Evolutionary conservation across 345 rosid genomes (phyloP), one percentile per base, ranked within the genome.

Genomic region (Melaleuca quinquenervia): DNA sequence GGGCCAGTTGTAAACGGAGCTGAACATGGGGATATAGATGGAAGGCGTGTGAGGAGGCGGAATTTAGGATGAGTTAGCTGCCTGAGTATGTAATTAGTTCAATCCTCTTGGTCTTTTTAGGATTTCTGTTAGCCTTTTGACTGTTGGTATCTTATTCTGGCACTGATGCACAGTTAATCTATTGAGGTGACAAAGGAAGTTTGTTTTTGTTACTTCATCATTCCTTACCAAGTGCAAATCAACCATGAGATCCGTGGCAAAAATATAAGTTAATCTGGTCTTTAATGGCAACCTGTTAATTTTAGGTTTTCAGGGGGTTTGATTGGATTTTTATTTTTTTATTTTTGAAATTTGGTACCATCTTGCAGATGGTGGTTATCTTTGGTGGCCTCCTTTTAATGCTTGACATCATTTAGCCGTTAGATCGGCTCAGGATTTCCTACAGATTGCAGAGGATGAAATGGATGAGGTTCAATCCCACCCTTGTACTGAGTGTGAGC

Each of bases 11-110:
- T 89, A 60, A 88, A 82, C 2, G 86, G 88, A 24, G 92, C 92
- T 74, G 96, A 96, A 91, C 91, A 93, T 11, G 91, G 51, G 50
- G 93, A 91, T 88, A 93, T 93, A 82, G 91, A 93, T 84, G 91
- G 89, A 85, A 96, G 98, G 94, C 95, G 93, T 44, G 83, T 94
- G 60, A 87, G 94, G 85, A 91, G 98, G 92, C 94, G 96, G 87
- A 89, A 88, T 82, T 93, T 91, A 82, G 62, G 29, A 54, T 44
- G 83, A 20, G 9, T 9, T 44, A 55, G 49, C 26, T 50, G 70
- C 18, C 18, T 45, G 45, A 80, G 32, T 45, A 78, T 74, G 84
- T 82, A 44, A 18, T 82, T 52, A 32, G 54, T 44, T 82, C 41
- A 29, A 12, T 82, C 53, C 54, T 48, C 54, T 21, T 26, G 41